Base-by-base conservation (phyloP, 108 stramenopile genomes). In the Skeletonema potamos region DNA sequence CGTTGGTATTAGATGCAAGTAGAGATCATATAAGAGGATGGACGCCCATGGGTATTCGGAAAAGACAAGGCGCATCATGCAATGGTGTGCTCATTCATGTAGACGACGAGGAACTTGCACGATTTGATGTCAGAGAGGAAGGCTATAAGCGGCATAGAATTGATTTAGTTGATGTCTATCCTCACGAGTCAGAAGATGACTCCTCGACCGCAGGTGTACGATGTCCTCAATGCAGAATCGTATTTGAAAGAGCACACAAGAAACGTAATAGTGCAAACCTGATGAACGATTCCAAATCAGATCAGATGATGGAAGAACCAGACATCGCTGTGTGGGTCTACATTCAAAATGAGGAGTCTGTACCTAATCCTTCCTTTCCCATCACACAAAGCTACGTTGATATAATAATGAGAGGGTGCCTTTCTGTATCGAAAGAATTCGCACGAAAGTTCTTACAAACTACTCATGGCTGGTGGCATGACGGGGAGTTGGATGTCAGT, bases 311-410 rank as follows among this genome's bases (percentile, higher is more conserved):
- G 29, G 24, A 48, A 4, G 27, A 27, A 39, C 46, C 64, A 36
- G 68, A 64, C 27, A 54, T 80, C 22, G 18, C 62, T 18, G 71
- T 91, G 8, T 91, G 90, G 90, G 85, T 89, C 11, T 91, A 91
- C 34, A 70, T 87, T 28, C 87, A 74, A 60, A 70, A 76, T 62
- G 63, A 77, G 0, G 34, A 59, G 9, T 11, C 41, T 3, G 64
- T 69, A 26, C 73, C 85, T 4, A 68, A 85, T 9, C 44, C 56
- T 17, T 29, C 66, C 27, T 81, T 77, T 68, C 90, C 90, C 2
- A 87, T 91, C 41, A 66, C 75, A 9, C 90, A 91, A 67, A 81
- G 80, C 17, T 91, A 91, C 58, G 83, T 91, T 12, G 90, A 91
- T 72, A 84, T 86, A 20, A 86, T 86, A 18, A 57, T 89, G 61